Evolutionary conservation across 176 grass and related monocot genomes (phyloP), one percentile per base, ranked within the genome.

Genomic region (Oryza punctata): DNA sequence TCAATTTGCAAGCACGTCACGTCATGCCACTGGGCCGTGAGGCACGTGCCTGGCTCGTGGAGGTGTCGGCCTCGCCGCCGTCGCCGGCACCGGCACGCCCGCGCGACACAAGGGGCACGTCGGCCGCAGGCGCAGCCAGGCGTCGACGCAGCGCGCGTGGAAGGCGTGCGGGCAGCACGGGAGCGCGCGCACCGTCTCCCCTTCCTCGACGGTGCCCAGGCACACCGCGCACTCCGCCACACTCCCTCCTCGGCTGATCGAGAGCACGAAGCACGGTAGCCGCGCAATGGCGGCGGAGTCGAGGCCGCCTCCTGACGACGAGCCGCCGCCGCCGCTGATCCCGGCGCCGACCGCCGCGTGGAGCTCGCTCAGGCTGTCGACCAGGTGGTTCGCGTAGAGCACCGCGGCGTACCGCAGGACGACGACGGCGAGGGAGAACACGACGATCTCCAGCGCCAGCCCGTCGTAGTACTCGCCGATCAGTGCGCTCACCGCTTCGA

Each of bases 81-180:
- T 63, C 83, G 7, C 35, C 32, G 84, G 59, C 80, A 81, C 28
- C 60, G 45, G 80, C 33, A 83, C 24, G 78, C 46, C 1, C 8
- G 71, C 69, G 12, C 87, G 77, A 68, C 89, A 91, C 14, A 89
- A 12, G 46, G 87, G 92, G 75, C 92, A 94, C 21, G 84, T 87
- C 37, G 84, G 45, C 12, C 73, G 72, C 4, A 64, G 59, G 54
- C 69, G 82, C 61, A 94, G 84, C 92, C 87, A 90, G 25, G 21
- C 73, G 71, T 91, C 89, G 32, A 94, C 82, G 60, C 92, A 91
- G 24, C 30, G 45, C 10, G 69, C 60, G 60, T 89, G 92, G 82
- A 94, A 89, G 14, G 80, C 77, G 84, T 94, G 89, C 44, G 81
- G 70, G 73, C 92, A 94, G 70, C 70, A 28, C 0, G 84, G 81